These are phyloP conservation scores for Helichrysum umbraculigerum DNA, from an alignment of 129 eudicot species.

Conservation along the genomic window DNA sequence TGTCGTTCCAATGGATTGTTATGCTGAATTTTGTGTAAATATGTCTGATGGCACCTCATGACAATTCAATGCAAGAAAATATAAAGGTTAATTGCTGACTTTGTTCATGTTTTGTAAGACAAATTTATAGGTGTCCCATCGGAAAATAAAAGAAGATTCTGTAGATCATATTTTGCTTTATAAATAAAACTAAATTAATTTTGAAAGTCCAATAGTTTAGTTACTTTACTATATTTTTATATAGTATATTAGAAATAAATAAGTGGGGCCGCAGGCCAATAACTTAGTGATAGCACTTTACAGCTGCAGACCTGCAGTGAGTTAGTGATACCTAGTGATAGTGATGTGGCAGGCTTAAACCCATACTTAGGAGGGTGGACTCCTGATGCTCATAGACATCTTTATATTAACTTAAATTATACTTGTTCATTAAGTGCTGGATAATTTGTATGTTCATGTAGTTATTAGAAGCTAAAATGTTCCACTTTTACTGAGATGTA, in stretches of 20 bases:
- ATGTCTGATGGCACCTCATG: no score
- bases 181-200: no score
- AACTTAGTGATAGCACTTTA: background rate
- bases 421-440: background rate
- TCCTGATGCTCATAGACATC: background rate
- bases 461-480: background rate
- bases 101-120: no score
- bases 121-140: no score
- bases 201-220: background rate
- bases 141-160: no score
- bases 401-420: background rate
- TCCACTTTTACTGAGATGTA: constrained; percentile 3
- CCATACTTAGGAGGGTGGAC: background rate
- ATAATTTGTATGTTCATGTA: background rate
- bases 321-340: background rate
- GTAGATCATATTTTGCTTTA: no score
- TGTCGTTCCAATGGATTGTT: background rate
- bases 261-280: background rate
- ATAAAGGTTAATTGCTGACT: no score
- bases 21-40: background rate
- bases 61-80: no score
- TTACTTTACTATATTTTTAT: no score
- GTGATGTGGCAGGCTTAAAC: background rate
- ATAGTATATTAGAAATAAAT: no score
- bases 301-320: background rate